Conservation (phyloP, 2,329 filamentous ascomycete species). For the Pyrenochaeta sp. region DNA sequence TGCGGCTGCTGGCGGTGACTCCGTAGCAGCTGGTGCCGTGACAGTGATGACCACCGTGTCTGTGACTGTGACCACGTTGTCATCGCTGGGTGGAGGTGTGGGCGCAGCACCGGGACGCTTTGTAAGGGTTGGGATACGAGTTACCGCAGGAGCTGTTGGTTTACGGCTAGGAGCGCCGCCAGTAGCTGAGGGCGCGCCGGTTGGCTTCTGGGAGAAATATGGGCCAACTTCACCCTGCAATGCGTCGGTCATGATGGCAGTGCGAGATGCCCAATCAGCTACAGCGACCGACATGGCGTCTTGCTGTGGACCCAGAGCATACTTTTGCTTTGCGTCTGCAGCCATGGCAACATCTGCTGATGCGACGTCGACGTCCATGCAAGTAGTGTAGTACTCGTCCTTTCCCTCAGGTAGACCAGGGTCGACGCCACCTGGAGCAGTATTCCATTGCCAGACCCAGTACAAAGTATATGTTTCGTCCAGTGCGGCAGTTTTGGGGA, state of each 20-base stretch:
- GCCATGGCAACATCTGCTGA: conserved; percentile 39
- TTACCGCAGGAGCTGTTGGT: conserved; percentile 11
- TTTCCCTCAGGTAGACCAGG: conserved; percentile 55
- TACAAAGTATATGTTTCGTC: conserved; percentile 81
- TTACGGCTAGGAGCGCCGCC: conserved; percentile 3
- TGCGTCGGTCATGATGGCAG: conserved; percentile 46
- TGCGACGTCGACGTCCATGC: conserved; percentile 62
- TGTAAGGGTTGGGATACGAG: conserved; percentile 26
- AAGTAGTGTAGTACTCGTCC: conserved; percentile 68
- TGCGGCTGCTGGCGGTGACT: conserved; percentile 5
- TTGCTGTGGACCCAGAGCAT: conserved; percentile 47
- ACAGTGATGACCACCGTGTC: conserved; percentile 39
- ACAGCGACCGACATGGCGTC: conserved; percentile 54
- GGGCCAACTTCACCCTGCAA: conserved; percentile 40
- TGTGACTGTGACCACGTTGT: conserved; percentile 31
- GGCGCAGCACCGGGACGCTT: conserved; percentile 20
- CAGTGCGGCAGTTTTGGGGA: conserved; percentile 72
- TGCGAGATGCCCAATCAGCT: conserved; percentile 50
- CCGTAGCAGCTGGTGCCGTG: conserved; percentile 23
- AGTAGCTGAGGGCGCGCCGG: conserved; percentile 14
- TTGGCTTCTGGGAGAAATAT: conserved; percentile 24
- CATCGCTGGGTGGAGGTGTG: conserved; percentile 9
- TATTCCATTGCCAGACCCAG: conserved; percentile 94
- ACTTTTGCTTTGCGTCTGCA: conserved; percentile 22
- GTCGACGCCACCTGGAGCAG: conserved; percentile 40